A percentile compares a stretch with the other conserved stretches of the same genome.
phyloP scores from a whole-genome alignment of 768 basidiomycete species.

The Termitomyces bulborhizus region DNA sequence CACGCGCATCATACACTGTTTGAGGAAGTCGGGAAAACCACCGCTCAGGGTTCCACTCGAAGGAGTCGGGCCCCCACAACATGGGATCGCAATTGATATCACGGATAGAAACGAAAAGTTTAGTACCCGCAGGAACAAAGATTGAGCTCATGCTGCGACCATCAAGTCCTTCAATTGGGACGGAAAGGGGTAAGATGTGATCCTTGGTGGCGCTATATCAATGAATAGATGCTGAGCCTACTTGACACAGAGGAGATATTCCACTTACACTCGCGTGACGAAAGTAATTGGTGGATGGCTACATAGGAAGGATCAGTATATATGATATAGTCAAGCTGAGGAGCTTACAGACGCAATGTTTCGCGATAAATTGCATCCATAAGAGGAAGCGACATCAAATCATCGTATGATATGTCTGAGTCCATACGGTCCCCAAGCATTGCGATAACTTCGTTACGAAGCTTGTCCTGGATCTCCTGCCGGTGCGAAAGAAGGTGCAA shows the following conservation, averaged over 20 bases:
- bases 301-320: neutral
- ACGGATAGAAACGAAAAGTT: conserved; percentile 29
- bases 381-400: conserved; percentile 27
- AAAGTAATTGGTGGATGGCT: conserved; percentile 14
- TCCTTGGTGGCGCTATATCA: conserved; percentile 27
- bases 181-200: conserved; percentile 33
- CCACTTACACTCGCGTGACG: conserved; percentile 12
- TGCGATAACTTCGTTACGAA: conserved; percentile 28
- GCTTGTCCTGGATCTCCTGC: conserved; percentile 24
- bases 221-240: neutral
- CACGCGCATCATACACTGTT: conserved; percentile 26
- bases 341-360: conserved; percentile 30
- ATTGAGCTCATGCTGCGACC: conserved; percentile 31
- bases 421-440: conserved; percentile 18
- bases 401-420: conserved; percentile 30
- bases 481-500: conserved; percentile 28
- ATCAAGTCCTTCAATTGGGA: conserved; percentile 28
- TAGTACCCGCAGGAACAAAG: conserved; percentile 31
- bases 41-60: conserved; percentile 47
- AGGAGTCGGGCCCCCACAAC: conserved; percentile 41
- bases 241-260: neutral
- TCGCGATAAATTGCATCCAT: conserved; percentile 33
- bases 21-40: conserved; percentile 37
- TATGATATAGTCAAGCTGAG: neutral
- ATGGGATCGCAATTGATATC: conserved; percentile 31